phyloP scores from a whole-genome alignment of 345 rosid genomes.

The Rhodomyrtus tomentosa region DNA sequence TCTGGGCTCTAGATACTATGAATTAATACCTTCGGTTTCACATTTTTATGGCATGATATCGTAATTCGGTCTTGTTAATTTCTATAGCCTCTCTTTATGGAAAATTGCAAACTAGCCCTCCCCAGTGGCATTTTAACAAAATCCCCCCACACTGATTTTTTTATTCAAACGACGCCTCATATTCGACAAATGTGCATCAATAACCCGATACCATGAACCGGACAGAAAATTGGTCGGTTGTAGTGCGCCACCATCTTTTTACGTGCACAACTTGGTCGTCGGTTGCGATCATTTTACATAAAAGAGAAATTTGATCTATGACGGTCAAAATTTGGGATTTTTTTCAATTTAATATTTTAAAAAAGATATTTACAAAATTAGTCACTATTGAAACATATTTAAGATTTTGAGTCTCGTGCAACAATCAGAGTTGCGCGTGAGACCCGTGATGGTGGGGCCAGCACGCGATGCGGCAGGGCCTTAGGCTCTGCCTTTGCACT shows the following conservation, averaged over 20 bases:
- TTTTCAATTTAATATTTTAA: no score
- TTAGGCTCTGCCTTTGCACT: no score
- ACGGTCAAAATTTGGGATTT: no score
- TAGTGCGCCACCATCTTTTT: not conserved
- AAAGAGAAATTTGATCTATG: not conserved
- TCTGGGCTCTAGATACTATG: no score
- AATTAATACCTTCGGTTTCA: not conserved
- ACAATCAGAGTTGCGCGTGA: no score
- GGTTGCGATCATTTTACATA: not conserved
- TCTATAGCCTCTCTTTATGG: not conserved
- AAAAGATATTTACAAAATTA: no score
- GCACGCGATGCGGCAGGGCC: no score
- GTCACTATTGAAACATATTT: no score
- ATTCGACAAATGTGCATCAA: not conserved
- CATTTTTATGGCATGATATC: not conserved
- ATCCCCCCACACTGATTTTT: not conserved
- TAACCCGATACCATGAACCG: not conserved
- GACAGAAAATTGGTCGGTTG: no score
- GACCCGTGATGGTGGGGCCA: no score
- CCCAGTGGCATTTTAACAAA: not conserved
- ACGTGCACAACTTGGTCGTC: not conserved
- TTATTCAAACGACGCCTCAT: not conserved
- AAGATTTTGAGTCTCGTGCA: no score
- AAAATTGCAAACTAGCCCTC: not conserved
- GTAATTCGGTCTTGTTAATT: no score